Evolutionary conservation across 1,284 basidiomycete genomes (phyloP), one percentile per base, ranked within the genome.

Genomic region (Apiotrichum veenhuisii): DNA sequence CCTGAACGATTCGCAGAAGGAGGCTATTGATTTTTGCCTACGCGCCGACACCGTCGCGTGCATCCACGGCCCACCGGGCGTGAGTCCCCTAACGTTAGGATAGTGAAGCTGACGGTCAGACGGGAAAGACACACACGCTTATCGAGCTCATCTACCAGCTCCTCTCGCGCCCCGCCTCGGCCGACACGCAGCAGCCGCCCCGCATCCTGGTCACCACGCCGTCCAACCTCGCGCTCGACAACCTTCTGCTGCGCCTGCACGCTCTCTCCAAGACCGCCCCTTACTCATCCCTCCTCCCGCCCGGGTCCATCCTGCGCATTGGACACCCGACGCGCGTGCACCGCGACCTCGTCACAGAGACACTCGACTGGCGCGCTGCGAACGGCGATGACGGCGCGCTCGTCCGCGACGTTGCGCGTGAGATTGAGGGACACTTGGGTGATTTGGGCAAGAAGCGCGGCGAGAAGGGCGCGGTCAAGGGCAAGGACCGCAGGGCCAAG

Each of bases 21-120:
- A 83, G 20, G 92, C 93, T 0, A 84, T 77, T 18, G 44, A 64
- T 48, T 75, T 75, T 58, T 72, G 73, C 37, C 54, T 77, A 15
- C 62, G 61, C 12, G 73, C 79, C 1, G 63, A 84, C 1, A 87
- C 93, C 69, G 82, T 97, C 0, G 89, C 89, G 0, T 90, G 93
- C 63, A 93, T 98, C n/a, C 94, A 97, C 70, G 94, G 95, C 0
- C 95, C 95, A 7, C 94, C 95, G 58, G 94, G 82, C 1, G 91
- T 89, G 73, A 58, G 74, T 61, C n/a, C n/a, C n/a, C 23, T 18
- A 30, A 12, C 30, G 1, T 11, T 3, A 42, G 12, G 1, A 22
- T 14, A 12, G 11, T 5, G 5, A 27, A 54, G 40, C 48, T 60
- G 49, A 58, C 26, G 50, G 44, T 0, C 46, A 63, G 59, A 93